These are phyloP conservation scores for Aureobasidium sp. DNA, from an alignment of 2,329 filamentous ascomycete species.

Conservation along the genomic window DNA sequence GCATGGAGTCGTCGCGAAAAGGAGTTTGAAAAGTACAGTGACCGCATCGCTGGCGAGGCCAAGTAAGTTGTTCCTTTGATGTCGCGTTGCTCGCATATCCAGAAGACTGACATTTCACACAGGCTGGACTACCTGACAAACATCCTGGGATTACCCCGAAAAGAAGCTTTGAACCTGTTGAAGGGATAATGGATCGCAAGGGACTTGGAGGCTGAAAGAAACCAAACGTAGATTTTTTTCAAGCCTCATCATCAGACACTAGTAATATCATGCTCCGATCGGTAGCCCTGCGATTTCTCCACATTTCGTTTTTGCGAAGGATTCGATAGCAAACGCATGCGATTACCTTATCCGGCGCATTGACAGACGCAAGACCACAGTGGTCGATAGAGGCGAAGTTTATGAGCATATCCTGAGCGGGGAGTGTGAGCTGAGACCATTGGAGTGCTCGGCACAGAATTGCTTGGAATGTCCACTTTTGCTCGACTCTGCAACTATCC, in stretches of 20 bases:
- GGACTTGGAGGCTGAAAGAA: not conserved
- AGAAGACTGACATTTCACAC: not conserved
- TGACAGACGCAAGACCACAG: not conserved
- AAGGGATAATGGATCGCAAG: conserved; percentile 4
- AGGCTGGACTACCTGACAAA: conserved; percentile 60
- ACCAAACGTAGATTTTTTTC: not conserved
- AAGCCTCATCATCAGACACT: conserved; percentile 8
- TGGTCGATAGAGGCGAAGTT: too few relatives aligned
- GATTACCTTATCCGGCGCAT: not conserved
- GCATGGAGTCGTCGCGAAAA: conserved; percentile 69
- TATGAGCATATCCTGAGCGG: not conserved
- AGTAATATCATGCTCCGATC: not conserved
- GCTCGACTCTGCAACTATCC: not conserved
- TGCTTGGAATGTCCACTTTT: not conserved
- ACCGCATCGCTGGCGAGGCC: conserved; percentile 61
- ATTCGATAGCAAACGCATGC: not conserved
- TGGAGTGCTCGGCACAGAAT: not conserved
- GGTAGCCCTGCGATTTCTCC: not conserved
- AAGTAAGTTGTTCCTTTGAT: conserved; percentile 55
- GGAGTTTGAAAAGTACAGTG: conserved; percentile 65
- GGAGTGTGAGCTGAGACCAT: not conserved
- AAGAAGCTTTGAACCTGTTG: conserved; percentile 38
- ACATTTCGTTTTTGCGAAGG: not conserved
- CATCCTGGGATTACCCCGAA: conserved; percentile 50
- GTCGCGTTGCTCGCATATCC: not conserved